Evolutionary conservation across 306 rosid species (phyloP).

Genomic region (Inga laurina): DNA sequence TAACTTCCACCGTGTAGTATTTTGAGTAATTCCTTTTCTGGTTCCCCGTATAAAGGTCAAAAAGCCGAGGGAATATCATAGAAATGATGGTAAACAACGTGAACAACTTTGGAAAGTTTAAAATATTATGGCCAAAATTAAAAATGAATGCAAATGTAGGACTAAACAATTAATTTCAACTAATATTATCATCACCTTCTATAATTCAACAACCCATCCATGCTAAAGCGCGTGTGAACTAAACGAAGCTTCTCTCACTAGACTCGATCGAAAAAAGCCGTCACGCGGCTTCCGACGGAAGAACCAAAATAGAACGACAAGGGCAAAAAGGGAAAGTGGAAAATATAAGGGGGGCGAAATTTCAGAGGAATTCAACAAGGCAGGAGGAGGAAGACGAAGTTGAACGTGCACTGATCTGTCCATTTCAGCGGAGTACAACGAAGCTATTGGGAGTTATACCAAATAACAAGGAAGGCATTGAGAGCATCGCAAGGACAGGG

Average conservation of each 20-base stretch:
- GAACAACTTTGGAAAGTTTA: too few relatives aligned
- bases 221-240: background rate
- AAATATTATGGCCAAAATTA: background rate
- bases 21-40: too few relatives aligned
- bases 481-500: background rate
- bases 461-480: background rate
- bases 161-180: background rate
- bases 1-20: too few relatives aligned
- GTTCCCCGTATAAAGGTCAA: too few relatives aligned
- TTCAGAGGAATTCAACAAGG: background rate
- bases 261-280: background rate
- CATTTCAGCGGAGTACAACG: background rate
- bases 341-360: background rate
- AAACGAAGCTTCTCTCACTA: background rate
- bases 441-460: background rate
- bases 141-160: background rate
- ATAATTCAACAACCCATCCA: background rate
- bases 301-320: slow-evolving; percentile 2
- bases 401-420: background rate
- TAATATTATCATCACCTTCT: background rate
- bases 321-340: background rate
- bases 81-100: too few relatives aligned
- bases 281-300: background rate
- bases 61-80: too few relatives aligned
- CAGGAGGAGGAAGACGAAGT: background rate